Percentiles rank a stretch among this genome's conserved stretches.
Conservation (phyloP, 768 basidiomycete genomes). For the Suillus cothurnatus region DNA sequence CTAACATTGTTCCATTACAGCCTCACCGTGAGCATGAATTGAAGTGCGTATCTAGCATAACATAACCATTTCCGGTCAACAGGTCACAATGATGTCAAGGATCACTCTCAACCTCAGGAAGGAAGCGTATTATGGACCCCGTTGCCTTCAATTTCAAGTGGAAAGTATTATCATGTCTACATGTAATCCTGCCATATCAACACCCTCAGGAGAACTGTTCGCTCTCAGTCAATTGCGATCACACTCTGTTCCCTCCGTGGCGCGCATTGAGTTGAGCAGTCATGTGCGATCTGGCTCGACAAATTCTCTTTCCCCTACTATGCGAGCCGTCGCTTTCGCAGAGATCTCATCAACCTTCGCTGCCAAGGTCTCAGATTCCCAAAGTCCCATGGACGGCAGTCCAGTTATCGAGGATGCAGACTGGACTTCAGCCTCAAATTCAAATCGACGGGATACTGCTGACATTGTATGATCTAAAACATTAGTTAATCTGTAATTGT, state of each 20-base stretch:
- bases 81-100: constrained; percentile 70
- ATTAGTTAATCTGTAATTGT: background rate
- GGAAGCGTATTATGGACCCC: constrained; percentile 16
- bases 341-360: background rate
- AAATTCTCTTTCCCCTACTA: constrained; percentile 1
- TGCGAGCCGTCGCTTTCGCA: background rate
- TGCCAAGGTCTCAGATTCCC: background rate
- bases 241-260: background rate
- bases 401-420: background rate
- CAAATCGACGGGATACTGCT: background rate
- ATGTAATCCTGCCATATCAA: background rate
- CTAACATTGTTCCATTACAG: constrained; percentile 32
- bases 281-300: constrained; percentile 4
- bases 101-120: constrained; percentile 65
- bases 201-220: background rate
- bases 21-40: constrained; percentile 15
- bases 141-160: background rate
- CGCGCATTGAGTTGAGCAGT: background rate
- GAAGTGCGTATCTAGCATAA: background rate
- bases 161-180: background rate
- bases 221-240: background rate
- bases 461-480: background rate
- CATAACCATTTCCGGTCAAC: constrained; percentile 8
- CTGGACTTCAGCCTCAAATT: background rate
- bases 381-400: background rate